Base-by-base conservation (phyloP, 108 stramenopile species). In the Seminavis robusta region DNA sequence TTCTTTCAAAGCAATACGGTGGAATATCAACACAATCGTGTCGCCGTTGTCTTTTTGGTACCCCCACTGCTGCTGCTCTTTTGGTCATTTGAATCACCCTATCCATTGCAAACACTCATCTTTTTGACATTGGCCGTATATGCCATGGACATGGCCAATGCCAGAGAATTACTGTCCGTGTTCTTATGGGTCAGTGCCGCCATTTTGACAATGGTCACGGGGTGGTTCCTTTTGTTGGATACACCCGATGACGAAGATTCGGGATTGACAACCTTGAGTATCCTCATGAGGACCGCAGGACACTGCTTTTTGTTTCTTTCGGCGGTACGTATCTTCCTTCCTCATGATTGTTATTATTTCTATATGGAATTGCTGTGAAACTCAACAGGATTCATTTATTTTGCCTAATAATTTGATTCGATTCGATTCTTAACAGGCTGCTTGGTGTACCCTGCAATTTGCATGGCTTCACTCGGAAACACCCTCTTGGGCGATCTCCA, bases 101-200 rank as follows among this genome's bases (percentile, higher is more conserved):
- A 77, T 5, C 69, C 72, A 7, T 20, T 83, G 38, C 50, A 80
- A 32, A 16, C 65, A 2, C 62, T 81, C 19, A 40, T 74, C 9
- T 72, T 68, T 47, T 28, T 72, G 24, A 54, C 47, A 16, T 48
- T 80, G 46, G 41, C 73, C 1, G 31, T 82, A 38, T 86, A 86
- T 59, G 73, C 64, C 13, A 21, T 82, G 61, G 84, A 88, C 59
- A 34, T 88, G 61, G 61, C 79, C 47, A 79, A 88, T 69, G 36
- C 64, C 23, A 75, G 83, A 33, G 68, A 76, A 36, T 41, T 61
- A 15, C 32, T 60, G n/a, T 44, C 59, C 24, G 52, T 67, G 25
- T 41, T 23, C 24, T 21, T 79, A 39, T 88, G 87, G 87, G 53
- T 77, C 23, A 58, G 59, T 2, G 79, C 71, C 33, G 36, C 72